A percentile compares a stretch with the other conserved stretches of the same genome.
phyloP scores from a whole-genome alignment of 2,329 filamentous ascomycete genomes.

The Aspergillus tamarii region DNA sequence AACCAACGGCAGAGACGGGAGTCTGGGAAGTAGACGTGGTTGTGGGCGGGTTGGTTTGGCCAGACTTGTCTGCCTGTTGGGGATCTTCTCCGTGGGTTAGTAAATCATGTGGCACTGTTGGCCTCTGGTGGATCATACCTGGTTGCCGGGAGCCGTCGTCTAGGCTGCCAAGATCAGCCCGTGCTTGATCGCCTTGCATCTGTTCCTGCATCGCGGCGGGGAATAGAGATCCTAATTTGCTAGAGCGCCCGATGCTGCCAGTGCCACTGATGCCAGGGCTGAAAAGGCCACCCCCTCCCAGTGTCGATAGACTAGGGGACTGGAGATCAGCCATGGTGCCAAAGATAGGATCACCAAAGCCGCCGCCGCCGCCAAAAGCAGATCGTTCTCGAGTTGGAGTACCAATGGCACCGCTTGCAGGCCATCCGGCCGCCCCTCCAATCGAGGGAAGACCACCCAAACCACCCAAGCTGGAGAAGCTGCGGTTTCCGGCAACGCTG shows the following conservation, averaged over 20 bases:
- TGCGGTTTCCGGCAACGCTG: conserved; percentile 75
- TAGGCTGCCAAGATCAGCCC: conserved; percentile 64
- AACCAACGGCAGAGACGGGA: conserved; percentile 40
- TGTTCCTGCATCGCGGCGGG: conserved; percentile 88
- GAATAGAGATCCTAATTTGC: conserved; percentile 86
- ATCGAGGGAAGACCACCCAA: conserved; percentile 59
- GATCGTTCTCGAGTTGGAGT: conserved; percentile 66
- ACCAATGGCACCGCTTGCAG: conserved; percentile 70
- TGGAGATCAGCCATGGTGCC: conserved; percentile 77
- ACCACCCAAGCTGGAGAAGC: conserved; percentile 64
- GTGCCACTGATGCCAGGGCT: conserved; percentile 61
- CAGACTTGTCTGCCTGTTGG: conserved; percentile 33
- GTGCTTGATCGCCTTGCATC: conserved; percentile 66
- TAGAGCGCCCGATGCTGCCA: conserved; percentile 72
- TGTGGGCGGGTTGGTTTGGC: conserved; percentile 32
- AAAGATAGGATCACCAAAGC: conserved; percentile 68
- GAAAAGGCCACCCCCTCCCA: conserved; percentile 60
- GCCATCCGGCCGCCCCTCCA: conserved; percentile 52
- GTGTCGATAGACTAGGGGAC: conserved; percentile 43
- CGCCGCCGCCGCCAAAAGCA: conserved; percentile 49
- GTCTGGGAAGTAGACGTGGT: conserved; percentile 40
- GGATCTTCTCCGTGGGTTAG: conserved; percentile 23
- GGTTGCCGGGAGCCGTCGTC: conserved; percentile 63
- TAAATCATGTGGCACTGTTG: not conserved
- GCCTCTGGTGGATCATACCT: conserved; percentile 43